Percentiles rank a stretch among this genome's conserved stretches.
These are phyloP conservation scores for Exophiala sideris DNA, from an alignment of 2,329 filamentous ascomycete species.

Conservation along the genomic window DNA sequence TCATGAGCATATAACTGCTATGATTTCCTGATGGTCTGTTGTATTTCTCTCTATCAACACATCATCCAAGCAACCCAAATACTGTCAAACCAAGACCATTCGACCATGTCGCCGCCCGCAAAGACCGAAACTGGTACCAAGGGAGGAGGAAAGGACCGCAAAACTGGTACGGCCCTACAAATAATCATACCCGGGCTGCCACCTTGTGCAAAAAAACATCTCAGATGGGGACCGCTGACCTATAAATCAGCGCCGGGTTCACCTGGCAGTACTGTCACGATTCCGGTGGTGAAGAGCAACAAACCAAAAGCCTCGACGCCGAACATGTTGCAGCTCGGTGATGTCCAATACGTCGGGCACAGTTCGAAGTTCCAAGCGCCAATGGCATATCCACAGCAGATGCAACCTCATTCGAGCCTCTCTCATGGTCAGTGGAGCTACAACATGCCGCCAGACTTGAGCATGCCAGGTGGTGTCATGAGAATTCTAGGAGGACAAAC, in stretches of 20 bases:
- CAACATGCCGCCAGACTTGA: background rate
- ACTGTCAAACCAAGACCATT: background rate
- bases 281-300: background rate
- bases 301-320: background rate
- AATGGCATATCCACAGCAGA: no score
- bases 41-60: no score
- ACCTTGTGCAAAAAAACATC: background rate
- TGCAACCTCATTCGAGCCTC: constrained; percentile 1
- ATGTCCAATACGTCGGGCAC: constrained; percentile 4
- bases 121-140: constrained; percentile 1
- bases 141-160: no score
- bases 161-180: constrained; percentile 1
- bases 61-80: no score
- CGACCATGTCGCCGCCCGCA: constrained; percentile 10
- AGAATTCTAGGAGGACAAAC: constrained; percentile 8
- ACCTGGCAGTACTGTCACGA: background rate
- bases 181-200: background rate
- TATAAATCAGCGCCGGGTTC: constrained; percentile 2
- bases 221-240: constrained; percentile 1
- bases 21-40: no score
- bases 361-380: background rate
- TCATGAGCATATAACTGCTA: no score
- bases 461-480: background rate
- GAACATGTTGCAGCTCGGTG: constrained; percentile 2
- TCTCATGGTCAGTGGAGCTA: constrained; percentile 2